Base-by-base conservation (phyloP, 352 stramenopile species). In the Phytophthora lateralis region DNA sequence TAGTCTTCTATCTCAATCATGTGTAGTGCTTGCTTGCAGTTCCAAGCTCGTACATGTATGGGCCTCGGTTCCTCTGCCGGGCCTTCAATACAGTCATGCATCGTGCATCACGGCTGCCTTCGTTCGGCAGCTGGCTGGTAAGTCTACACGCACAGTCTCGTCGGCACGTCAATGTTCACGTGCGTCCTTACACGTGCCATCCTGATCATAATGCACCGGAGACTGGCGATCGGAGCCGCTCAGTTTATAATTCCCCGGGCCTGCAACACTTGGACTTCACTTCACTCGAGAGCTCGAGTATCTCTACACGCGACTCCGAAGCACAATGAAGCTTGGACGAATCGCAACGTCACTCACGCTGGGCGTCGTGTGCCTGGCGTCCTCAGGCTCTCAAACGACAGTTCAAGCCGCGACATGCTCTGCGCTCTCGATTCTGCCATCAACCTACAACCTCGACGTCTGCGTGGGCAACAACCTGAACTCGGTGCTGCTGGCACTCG, bases 391-490 rank as follows among this genome's bases (percentile, higher is more conserved):
- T 11, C 15, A 7, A 9, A 34, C 46, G 45, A 59, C 61, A 62
- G 26, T 32, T 21, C 34, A 60, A 38, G 63, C 57, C 6, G 43
- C 64, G 7, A 69, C 53, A 7, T 75, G 63, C 47, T 64, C 57
- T 10, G 63, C 67, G 12, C 57, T 77, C 8, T 67, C 71, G 27
- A 59, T 66, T 20, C 54, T 84, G 4, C 69, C 72, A 21, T 58
- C 69, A 8, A 73, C 50, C 8, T 76, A 76, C 39, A 72, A 71
- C 1, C 55, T 84, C 35, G 66, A 81, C 35, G 53, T 57, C n/a
- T 85, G 76, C 38, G 41, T 82, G 11, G 61, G 73, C 53, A 85
- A 82, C 59, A 82, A 85, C 41, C 14, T 75, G 17, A 47, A 57
- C 30, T 64, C 47, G 15, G 32, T 82, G 7, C 48, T 80, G 15